A percentile compares a stretch with the other conserved stretches of the same genome.
Evolutionary conservation across 768 basidiomycete genomes (phyloP).

Genomic region (Mycena belliarum): DNA sequence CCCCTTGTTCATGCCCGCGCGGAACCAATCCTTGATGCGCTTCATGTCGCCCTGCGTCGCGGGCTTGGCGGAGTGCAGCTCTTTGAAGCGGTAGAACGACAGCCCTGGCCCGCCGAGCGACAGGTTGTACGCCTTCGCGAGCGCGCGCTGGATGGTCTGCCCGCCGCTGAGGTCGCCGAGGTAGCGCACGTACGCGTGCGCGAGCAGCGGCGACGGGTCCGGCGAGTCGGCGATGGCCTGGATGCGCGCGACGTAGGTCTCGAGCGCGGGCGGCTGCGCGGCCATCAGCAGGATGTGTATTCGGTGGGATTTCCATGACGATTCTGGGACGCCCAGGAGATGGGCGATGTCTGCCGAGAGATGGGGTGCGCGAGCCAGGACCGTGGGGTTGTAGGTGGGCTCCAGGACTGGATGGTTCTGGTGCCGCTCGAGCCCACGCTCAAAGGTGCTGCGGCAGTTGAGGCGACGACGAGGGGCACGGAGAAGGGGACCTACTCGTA

Average conservation of each 20-base stretch:
- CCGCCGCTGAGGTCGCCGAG: conserved; percentile 82
- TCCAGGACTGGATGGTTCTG: conserved; percentile 62
- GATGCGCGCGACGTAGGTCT: conserved; percentile 56
- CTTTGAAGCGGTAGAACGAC: conserved; percentile 70
- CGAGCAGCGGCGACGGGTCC: conserved; percentile 58
- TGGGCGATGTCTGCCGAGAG: conserved; percentile 69
- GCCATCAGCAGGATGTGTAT: conserved; percentile 47
- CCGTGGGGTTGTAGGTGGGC: conserved; percentile 69
- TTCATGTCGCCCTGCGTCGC: conserved; percentile 63
- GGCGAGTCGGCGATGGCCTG: conserved; percentile 42
- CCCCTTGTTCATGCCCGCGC: conserved; percentile 53
- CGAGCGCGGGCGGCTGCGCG: conserved; percentile 48
- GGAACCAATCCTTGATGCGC: conserved; percentile 74
- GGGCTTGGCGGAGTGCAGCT: conserved; percentile 45
- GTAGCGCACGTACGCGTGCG: conserved; percentile 83
- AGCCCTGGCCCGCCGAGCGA: conserved; percentile 55
- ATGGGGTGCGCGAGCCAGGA: conserved; percentile 60
- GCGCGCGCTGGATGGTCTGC: conserved; percentile 61
- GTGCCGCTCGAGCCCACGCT: conserved; percentile 58
- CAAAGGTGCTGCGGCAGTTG: conserved; percentile 47
- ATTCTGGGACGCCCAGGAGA: conserved; percentile 53
- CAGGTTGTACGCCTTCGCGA: conserved; percentile 70
- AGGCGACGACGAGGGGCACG: not conserved
- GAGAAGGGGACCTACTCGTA: conserved; percentile 57
- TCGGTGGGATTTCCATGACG: conserved; percentile 58